Evolutionary conservation across 495 filamentous ascomycete species (phyloP), one percentile per base, ranked within the genome.

Genomic region (Halenospora varia): DNA sequence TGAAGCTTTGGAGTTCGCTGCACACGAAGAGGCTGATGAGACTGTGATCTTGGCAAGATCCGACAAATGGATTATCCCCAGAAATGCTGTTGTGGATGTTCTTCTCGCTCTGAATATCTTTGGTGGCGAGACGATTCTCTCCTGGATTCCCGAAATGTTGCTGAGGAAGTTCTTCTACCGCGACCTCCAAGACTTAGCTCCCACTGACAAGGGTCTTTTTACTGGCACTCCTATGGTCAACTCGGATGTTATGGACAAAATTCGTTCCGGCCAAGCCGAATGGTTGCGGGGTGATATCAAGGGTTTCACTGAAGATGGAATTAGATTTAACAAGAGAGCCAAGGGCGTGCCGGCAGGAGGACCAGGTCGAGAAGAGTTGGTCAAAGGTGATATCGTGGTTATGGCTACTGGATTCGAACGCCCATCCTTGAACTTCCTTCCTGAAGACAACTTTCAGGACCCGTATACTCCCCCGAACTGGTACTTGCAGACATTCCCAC

Each of bases 21-120:
- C 86, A 18, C 71, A 82, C 47, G 80, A 83, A 41, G 78, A 81
- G 1, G 89, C 89, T 0, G 72, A 71, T 6, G 82, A 86, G 60
- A 85, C 88, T 1, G 83, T 86, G 59, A 82, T 96, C 17, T 77
- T 94, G 3, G 83, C 89, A 0, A 80, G 90, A 15, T 86, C 82
- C 22, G 90, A 94, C 65, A 94, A 94, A 73, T 94, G 90, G 90
- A 86, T 94, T 51, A 92, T 94, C 53, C 90, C 89, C 2, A 82
- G 90, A 13, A 91, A 92, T 61, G 73, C 87, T 2, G 40, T 93
- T 13, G 75, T 92, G 26, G 87, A 94, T 66, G 77, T 84, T 8
- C 75, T 94, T 19, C 76, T 96, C 10, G 77, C 87, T 0, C 69
- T 89, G 57, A 96, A 96, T 65, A 79, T 93, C 55, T 87, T 91